These are phyloP conservation scores for Fusarium staphyleae DNA, from an alignment of 2,329 filamentous ascomycete genomes.

Conservation along the genomic window DNA sequence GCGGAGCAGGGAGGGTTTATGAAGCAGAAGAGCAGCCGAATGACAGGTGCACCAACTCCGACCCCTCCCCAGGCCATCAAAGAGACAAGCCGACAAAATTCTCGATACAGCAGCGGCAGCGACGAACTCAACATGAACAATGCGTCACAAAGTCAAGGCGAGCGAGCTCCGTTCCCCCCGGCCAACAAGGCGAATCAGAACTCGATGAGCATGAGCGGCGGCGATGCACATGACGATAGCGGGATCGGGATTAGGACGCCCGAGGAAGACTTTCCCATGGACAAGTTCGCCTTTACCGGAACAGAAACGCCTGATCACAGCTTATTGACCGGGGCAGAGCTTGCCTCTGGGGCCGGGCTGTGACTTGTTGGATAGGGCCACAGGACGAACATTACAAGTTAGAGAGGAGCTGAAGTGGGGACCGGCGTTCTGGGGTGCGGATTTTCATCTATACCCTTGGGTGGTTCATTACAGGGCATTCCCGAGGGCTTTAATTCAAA, in stretches of 20 bases:
- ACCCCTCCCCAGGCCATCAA: slow-evolving; percentile 48
- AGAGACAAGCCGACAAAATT: slow-evolving; percentile 46
- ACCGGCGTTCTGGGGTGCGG: slow-evolving; percentile 38
- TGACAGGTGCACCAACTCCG: slow-evolving; percentile 34
- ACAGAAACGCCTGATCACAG: slow-evolving; percentile 47
- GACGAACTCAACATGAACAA: slow-evolving; percentile 56
- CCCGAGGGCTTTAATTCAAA: slow-evolving; percentile 36
- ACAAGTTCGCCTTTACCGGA: slow-evolving; percentile 61
- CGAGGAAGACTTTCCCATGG: slow-evolving; percentile 68
- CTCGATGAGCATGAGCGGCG: slow-evolving; percentile 46
- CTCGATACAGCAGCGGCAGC: slow-evolving; percentile 54
- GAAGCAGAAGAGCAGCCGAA: slow-evolving; percentile 57
- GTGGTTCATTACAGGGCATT: slow-evolving; percentile 37
- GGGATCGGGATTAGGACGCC: slow-evolving; percentile 75
- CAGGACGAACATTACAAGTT: not conserved
- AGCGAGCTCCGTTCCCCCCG: slow-evolving; percentile 59
- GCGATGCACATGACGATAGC: slow-evolving; percentile 71
- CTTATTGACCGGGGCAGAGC: slow-evolving; percentile 45
- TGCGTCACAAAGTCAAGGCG: slow-evolving; percentile 56
- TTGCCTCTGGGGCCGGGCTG: slow-evolving; percentile 34
- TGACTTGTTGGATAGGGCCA: slow-evolving; percentile 15
- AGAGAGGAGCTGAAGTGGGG: slow-evolving; percentile 9
- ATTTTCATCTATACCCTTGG: slow-evolving; percentile 35
- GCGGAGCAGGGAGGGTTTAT: slow-evolving; percentile 92
- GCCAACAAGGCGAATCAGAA: slow-evolving; percentile 54